phyloP scores from a whole-genome alignment of 1,284 basidiomycete genomes.

The Rugosomyces carneus region DNA sequence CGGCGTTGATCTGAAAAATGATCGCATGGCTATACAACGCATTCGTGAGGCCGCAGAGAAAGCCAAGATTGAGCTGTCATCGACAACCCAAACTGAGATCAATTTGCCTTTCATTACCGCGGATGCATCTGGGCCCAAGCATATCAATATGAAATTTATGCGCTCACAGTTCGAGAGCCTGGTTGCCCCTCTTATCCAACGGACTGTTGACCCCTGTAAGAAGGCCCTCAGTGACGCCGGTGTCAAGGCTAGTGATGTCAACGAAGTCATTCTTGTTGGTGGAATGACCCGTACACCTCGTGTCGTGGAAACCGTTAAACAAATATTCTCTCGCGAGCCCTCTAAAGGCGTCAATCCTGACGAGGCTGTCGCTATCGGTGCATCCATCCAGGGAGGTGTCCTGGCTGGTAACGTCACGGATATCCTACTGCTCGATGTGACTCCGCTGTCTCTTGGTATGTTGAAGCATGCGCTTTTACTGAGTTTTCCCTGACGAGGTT shows the following conservation, averaged over 20 bases:
- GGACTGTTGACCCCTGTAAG: slow-evolving; percentile 96
- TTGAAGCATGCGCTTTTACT: slow-evolving; percentile 3
- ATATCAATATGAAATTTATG: slow-evolving; percentile 89
- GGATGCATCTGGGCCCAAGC: slow-evolving; percentile 90
- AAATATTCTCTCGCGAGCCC: slow-evolving; percentile 90
- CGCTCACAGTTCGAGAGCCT: slow-evolving; percentile 89
- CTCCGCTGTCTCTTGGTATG: slow-evolving; percentile 84
- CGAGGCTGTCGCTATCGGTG: slow-evolving; percentile 91
- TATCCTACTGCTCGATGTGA: slow-evolving; percentile 94
- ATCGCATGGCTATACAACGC: slow-evolving; percentile 98
- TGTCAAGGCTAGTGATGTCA: slow-evolving; percentile 87
- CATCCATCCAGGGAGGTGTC: slow-evolving; percentile 93
- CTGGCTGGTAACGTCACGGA: slow-evolving; percentile 95
- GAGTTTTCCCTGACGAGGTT: not conserved
- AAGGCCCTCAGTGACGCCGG: slow-evolving; percentile 92
- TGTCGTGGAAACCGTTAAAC: slow-evolving; percentile 89
- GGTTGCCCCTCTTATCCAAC: slow-evolving; percentile 78
- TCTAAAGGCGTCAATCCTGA: slow-evolving; percentile 98
- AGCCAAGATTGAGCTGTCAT: slow-evolving; percentile 97
- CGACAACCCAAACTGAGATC: slow-evolving; percentile 90
- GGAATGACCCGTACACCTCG: slow-evolving; percentile 98
- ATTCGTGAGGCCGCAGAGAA: slow-evolving; percentile 99
- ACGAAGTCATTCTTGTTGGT: slow-evolving; percentile 97
- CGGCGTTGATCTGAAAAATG: slow-evolving; percentile 76
- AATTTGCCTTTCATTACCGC: slow-evolving; percentile 98